Conservation (phyloP, 495 filamentous ascomycete species). For the Penicillium tannophilum region DNA sequence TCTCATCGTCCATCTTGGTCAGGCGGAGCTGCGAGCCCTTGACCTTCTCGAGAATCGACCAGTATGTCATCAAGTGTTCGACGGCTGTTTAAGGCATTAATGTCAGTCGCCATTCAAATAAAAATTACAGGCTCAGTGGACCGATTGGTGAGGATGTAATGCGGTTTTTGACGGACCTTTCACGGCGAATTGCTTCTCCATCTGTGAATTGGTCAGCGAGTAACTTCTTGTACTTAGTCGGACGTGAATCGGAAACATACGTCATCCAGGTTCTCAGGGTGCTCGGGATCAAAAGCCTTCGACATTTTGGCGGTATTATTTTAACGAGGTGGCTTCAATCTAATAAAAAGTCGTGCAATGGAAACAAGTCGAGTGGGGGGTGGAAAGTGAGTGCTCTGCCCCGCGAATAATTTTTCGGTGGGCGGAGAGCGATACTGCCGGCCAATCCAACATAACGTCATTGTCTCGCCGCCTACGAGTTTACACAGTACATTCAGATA, state of each 20-base stretch:
- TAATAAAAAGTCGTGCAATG: background rate
- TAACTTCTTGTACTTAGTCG: background rate
- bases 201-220: constrained; percentile 56
- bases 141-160: background rate
- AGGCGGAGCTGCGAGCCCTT: constrained; percentile 83
- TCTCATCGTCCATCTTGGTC: constrained; percentile 93
- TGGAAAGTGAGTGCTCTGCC: constrained; percentile 25
- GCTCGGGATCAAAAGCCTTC: constrained; percentile 63
- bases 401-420: constrained; percentile 42
- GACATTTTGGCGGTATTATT: constrained; percentile 40
- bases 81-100: constrained; percentile 58
- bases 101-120: constrained; percentile 17
- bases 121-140: background rate
- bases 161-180: constrained; percentile 63
- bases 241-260: constrained; percentile 41
- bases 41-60: constrained; percentile 89
- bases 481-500: background rate
- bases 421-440: constrained; percentile 36
- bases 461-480: background rate
- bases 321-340: constrained; percentile 4
- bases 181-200: constrained; percentile 99
- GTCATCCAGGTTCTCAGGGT: constrained; percentile 78
- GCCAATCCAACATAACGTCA: constrained; percentile 9
- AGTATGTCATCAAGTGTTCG: constrained; percentile 95
- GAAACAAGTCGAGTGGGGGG: constrained; percentile 13